Conservation (phyloP, 192 early-diverging fungal genomes). For the Podila clonocystis region DNA sequence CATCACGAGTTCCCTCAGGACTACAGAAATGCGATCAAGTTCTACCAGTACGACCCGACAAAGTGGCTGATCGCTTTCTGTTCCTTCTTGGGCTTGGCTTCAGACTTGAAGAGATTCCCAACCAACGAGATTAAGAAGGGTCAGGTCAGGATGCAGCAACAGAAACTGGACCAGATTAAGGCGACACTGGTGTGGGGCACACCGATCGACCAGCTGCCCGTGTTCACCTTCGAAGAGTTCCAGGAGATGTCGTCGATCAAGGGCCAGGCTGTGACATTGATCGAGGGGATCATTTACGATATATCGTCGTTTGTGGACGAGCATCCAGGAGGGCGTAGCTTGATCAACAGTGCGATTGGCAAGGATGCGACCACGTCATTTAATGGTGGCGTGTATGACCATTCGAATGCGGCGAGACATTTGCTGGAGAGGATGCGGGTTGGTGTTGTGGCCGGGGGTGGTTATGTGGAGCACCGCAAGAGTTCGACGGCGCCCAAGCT, state of each 20-base stretch:
- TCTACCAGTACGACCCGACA: constrained; percentile 85
- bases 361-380: constrained; percentile 88
- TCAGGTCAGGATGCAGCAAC: constrained; percentile 78
- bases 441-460: constrained; percentile 60
- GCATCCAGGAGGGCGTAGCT: constrained; percentile 87
- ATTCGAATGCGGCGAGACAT: constrained; percentile 90
- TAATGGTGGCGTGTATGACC: constrained; percentile 92
- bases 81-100: constrained; percentile 71
- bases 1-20: constrained; percentile 90
- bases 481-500: constrained; percentile 11
- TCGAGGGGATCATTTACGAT: constrained; percentile 87
- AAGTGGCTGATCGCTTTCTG: constrained; percentile 81
- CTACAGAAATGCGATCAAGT: constrained; percentile 84
- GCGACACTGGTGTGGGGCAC: constrained; percentile 78
- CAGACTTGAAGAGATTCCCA: constrained; percentile 79
- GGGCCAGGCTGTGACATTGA: constrained; percentile 76
- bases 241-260: constrained; percentile 69
- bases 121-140: constrained; percentile 86
- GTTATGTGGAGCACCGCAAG: constrained; percentile 40
- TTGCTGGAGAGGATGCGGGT: constrained; percentile 80
- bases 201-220: constrained; percentile 73
- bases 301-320: constrained; percentile 83
- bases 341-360: constrained; percentile 78
- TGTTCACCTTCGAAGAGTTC: constrained; percentile 72
- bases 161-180: constrained; percentile 72